phyloP scores from a whole-genome alignment of 2,329 filamentous ascomycete species.

The Xylaria sp. region DNA sequence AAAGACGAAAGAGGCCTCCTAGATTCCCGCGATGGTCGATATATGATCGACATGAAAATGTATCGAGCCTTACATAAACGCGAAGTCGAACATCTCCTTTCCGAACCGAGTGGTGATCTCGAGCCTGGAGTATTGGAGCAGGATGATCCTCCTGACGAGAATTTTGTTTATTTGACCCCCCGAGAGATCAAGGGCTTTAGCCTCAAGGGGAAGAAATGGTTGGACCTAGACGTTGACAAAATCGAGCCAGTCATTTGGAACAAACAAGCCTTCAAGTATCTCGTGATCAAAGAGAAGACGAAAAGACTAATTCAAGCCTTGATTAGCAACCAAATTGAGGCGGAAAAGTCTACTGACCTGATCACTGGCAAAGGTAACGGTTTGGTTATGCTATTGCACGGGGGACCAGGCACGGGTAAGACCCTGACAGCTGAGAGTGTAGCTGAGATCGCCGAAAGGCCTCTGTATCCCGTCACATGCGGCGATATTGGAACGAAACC shows the following conservation, averaged over 20 bases:
- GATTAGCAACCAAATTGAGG: conserved; percentile 13
- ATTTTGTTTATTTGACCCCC: neutral
- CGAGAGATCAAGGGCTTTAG: conserved; percentile 1
- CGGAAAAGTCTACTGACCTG: neutral
- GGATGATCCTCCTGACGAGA: conserved; percentile 4
- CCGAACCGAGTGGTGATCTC: neutral
- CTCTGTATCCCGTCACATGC: neutral
- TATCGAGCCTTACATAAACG: no score
- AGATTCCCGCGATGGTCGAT: conserved; percentile 5
- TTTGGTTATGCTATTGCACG: neutral
- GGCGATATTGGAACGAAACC: neutral
- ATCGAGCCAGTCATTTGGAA: neutral
- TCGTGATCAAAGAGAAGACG: conserved; percentile 10
- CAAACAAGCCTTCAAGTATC: conserved; percentile 8
- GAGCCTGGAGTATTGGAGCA: neutral
- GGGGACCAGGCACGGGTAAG: neutral
- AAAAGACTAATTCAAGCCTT: conserved; percentile 14
- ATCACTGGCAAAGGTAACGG: conserved; percentile 1
- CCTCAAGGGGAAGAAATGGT: conserved; percentile 22
- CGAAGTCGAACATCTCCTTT: no score
- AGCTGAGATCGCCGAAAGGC: neutral
- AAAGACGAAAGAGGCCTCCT: neutral
- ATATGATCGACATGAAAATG: conserved; percentile 24
- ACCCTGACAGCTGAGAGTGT: neutral
- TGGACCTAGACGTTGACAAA: neutral